phyloP scores from a whole-genome alignment of 768 basidiomycete species.

The Amanita pallidorosea region DNA sequence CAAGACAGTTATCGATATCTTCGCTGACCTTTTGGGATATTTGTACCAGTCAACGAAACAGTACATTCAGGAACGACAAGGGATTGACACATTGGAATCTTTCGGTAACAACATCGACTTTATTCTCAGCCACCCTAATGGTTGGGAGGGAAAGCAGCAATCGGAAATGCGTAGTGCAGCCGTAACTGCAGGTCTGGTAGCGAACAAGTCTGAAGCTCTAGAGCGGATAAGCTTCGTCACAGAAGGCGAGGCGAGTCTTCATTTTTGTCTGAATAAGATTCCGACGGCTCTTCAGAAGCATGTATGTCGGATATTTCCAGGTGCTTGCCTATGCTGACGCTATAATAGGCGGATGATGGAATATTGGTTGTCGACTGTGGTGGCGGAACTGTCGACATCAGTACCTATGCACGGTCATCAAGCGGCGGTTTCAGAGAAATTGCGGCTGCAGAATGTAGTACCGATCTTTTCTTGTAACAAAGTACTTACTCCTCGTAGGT shows the following conservation, averaged over 20 bases:
- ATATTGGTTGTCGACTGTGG: slow-evolving; percentile 2
- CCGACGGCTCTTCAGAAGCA: too few species aligned
- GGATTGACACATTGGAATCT: slow-evolving; percentile 27
- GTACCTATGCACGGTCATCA: neutral
- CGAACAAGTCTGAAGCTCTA: too few species aligned
- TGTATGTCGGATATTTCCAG: neutral
- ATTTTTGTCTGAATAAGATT: too few species aligned
- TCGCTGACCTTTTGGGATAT: slow-evolving; percentile 38
- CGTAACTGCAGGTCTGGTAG: too few species aligned
- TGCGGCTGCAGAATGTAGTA: neutral
- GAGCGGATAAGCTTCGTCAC: too few species aligned
- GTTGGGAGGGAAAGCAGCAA: too few species aligned
- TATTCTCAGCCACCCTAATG: too few species aligned
- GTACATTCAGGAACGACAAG: slow-evolving; percentile 34
- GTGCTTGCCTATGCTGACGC: neutral
- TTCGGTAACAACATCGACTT: slow-evolving; percentile 23
- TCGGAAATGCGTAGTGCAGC: too few species aligned
- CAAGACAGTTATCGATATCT: slow-evolving; percentile 30
- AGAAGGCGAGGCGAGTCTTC: too few species aligned
- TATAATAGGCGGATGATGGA: neutral
- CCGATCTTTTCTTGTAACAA: too few species aligned
- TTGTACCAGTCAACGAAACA: slow-evolving; percentile 25
- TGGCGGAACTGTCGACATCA: slow-evolving; percentile 4
- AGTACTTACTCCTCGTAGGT: neutral
- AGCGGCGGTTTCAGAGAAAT: neutral